phyloP scores from a whole-genome alignment of 2,329 filamentous ascomycete genomes.

The Fusarium sp. region DNA sequence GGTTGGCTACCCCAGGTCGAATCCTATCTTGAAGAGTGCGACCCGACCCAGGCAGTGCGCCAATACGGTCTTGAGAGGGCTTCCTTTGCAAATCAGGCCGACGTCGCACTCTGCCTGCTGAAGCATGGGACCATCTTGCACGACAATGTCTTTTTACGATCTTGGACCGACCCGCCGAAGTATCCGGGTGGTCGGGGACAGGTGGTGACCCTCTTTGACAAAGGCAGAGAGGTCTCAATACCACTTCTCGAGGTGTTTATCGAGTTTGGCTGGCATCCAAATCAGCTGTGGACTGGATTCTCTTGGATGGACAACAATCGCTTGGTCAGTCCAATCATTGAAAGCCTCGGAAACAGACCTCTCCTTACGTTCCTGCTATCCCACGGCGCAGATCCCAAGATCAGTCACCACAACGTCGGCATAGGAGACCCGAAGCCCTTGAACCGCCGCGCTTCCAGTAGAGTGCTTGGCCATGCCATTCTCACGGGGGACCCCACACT shows the following conservation, averaged over 20 bases:
- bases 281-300: not conserved
- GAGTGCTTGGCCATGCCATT: not conserved
- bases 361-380: not conserved
- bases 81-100: not conserved
- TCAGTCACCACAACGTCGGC: not conserved
- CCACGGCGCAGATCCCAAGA: not conserved
- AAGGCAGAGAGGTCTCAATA: not conserved
- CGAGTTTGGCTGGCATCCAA: not conserved
- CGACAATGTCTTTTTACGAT: not conserved
- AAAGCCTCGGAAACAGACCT: not conserved
- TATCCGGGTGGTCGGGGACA: not conserved
- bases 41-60: not conserved
- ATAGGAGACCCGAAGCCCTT: not conserved
- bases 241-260: not conserved
- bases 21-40: not conserved
- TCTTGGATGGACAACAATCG: not conserved
- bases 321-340: not conserved
- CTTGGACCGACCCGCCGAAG: not conserved
- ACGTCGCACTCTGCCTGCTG: not conserved
- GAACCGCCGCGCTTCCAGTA: not conserved
- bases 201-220: not conserved
- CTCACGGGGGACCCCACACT: not conserved
- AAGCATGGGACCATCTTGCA: not conserved
- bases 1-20: not conserved
- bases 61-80: not conserved